Conservation (phyloP, 768 basidiomycete genomes). For the Calocybe cyanea region DNA sequence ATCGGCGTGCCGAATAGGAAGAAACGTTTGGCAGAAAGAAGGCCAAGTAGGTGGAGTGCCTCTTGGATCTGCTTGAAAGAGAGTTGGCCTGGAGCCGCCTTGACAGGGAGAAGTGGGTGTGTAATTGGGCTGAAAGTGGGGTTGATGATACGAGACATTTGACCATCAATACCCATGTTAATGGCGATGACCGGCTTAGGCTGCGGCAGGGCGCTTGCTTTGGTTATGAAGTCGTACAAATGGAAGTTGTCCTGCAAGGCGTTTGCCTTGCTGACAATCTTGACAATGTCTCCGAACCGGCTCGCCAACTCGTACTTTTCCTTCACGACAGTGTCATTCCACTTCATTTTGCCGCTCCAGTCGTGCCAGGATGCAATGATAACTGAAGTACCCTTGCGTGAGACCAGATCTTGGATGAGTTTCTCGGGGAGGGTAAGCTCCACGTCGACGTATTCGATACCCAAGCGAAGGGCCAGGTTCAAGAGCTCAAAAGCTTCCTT, state of each 20-base stretch:
- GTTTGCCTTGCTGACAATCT: constrained; percentile 85
- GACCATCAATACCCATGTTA: constrained; percentile 89
- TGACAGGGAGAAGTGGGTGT: constrained; percentile 79
- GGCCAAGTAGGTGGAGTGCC: constrained; percentile 77
- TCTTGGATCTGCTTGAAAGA: constrained; percentile 83
- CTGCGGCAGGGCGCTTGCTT: constrained; percentile 34
- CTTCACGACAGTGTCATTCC: constrained; percentile 65
- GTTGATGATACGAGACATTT: constrained; percentile 88
- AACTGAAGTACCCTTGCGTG: constrained; percentile 66
- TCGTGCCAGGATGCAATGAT: constrained; percentile 96
- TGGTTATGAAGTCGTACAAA: constrained; percentile 67
- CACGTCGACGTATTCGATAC: constrained; percentile 90
- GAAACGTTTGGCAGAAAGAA: constrained; percentile 69
- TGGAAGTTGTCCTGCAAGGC: constrained; percentile 74
- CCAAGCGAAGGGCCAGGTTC: constrained; percentile 73
- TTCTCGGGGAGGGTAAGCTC: constrained; percentile 75
- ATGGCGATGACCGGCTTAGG: constrained; percentile 89
- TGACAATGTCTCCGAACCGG: constrained; percentile 81
- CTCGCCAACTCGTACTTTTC: constrained; percentile 67
- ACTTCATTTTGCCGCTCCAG: constrained; percentile 80
- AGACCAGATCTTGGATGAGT: constrained; percentile 52
- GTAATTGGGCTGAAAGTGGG: constrained; percentile 85
- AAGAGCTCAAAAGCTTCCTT: constrained; percentile 74
- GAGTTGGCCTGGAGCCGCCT: constrained; percentile 92
- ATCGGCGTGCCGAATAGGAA: constrained; percentile 92